Conservation (phyloP, 441 rosid genomes). For the Macaranga tanarius region DNA sequence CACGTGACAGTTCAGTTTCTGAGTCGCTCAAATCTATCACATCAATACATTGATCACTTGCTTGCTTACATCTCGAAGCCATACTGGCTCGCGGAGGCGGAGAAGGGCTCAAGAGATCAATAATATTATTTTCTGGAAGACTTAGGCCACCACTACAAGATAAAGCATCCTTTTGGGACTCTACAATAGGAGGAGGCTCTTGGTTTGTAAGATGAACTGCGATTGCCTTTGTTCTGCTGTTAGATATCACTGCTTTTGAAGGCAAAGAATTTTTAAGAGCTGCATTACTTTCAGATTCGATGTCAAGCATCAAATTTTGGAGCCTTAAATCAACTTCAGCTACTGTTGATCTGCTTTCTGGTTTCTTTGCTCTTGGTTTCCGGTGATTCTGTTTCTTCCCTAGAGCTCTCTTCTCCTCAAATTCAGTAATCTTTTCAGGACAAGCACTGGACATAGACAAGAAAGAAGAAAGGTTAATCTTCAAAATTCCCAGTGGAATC, state of each 20-base stretch:
- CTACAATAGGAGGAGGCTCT: conserved; percentile 25
- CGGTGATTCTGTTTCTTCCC: conserved; percentile 49
- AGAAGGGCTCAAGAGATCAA: conserved; percentile 79
- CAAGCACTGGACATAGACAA: conserved; percentile 54
- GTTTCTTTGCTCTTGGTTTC: conserved; percentile 43
- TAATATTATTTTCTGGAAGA: conserved; percentile 39
- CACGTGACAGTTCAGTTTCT: conserved; percentile 57
- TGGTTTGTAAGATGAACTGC: conserved; percentile 22
- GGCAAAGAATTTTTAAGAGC: conserved; percentile 15
- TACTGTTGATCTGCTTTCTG: conserved; percentile 29
- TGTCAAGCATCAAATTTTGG: conserved; percentile 53
- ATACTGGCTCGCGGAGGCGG: conserved; percentile 29
- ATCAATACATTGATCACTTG: conserved; percentile 27
- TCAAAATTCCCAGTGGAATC: neutral
- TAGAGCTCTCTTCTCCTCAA: conserved; percentile 52
- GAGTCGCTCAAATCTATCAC: conserved; percentile 74
- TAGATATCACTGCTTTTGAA: conserved; percentile 30
- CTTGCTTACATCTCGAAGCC: conserved; percentile 34
- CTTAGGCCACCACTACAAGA: conserved; percentile 17
- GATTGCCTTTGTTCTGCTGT: conserved; percentile 18
- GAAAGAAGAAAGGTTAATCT: conserved; percentile 2
- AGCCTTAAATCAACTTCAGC: conserved; percentile 54
- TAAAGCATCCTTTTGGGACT: conserved; percentile 25
- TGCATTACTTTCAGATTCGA: conserved; percentile 36
- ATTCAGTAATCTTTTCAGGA: conserved; percentile 76